A percentile compares a stretch with the other conserved stretches of the same genome.
Conservation (phyloP, 1,284 basidiomycete species). For the Cystobasidiaceae sp. region DNA sequence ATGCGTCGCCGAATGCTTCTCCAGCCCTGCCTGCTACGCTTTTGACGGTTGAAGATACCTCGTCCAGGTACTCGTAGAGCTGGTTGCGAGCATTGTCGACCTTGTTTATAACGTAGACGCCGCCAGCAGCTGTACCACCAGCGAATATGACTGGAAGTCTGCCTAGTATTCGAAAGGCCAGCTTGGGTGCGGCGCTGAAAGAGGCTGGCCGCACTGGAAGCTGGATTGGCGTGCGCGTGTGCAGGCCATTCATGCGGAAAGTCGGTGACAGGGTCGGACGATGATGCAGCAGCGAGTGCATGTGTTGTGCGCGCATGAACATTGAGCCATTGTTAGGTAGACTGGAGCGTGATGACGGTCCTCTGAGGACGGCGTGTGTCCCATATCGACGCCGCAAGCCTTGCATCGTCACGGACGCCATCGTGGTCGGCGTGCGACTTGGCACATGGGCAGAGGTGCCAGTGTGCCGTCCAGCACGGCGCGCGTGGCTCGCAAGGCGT, state of each 20-base stretch:
- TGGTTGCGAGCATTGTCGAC: conserved; percentile 14
- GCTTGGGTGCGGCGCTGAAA: conserved; percentile 6
- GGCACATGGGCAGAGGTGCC: no score
- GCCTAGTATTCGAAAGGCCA: conserved; percentile 3
- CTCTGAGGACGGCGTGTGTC: not conserved
- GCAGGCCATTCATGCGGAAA: conserved; percentile 13
- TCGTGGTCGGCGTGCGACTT: no score
- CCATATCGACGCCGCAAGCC: no score
- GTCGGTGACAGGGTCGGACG: not conserved
- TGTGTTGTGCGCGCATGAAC: not conserved
- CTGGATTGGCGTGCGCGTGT: not conserved
- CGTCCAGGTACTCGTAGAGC: conserved; percentile 10
- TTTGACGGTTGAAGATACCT: conserved; percentile 1
- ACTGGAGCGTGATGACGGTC: not conserved
- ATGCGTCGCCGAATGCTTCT: not conserved
- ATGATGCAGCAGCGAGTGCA: not conserved
- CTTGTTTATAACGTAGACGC: conserved; percentile 25
- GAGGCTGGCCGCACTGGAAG: not conserved
- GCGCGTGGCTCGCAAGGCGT: no score
- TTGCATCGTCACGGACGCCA: no score
- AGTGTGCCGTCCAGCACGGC: no score
- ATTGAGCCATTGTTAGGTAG: not conserved
- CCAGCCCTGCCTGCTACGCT: not conserved
- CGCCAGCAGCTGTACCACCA: conserved; percentile 21
- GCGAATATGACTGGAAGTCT: conserved; percentile 18